Evolutionary conservation across 2,329 filamentous ascomycete genomes (phyloP), one percentile per base, ranked within the genome.

Genomic region (Shiraia bambusicola): DNA sequence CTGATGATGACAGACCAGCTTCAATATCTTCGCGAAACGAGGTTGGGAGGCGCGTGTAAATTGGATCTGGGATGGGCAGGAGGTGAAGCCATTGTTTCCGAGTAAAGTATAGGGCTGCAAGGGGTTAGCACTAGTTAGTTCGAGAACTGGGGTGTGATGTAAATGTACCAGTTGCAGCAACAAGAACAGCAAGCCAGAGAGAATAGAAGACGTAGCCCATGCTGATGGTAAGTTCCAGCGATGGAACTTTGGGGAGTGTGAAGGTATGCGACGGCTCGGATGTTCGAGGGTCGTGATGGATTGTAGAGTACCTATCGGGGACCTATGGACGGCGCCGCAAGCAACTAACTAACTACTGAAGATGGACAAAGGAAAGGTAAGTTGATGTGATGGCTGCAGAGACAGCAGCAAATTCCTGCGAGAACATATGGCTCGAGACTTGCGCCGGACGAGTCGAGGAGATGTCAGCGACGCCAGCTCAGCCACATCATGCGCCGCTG

Each of bases 201-300:
- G 81, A 83, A 74, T 90, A 95, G 72, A 95, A 81, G 51, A 94
- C 67, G 74, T 91, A 93, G 50, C 74, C 77, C 88, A 94, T 95
- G 56, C 57, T 71, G 66, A 59, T 42, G 32, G 42, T 44, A 26
- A 33, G 34, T 24, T 33, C 19, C 19, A 22, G 22, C 37, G 36
- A 15, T n/a, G 33, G 40, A 42, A 36, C 37, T 27, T 26, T 22
- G 9, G n/a, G 29, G 16, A 40, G 15, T 28, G 33, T 38, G 34
- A 28, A 38, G 15, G 28, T 45, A 29, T 41, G 36, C 33, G 40
- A 34, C 40, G 37, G 31, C 37, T 47, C 50, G 58, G 49, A 49
- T 42, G 40, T 37, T 22, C 19, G 19, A n/a, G n/a, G 19, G 19
- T 22, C 19, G 19, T 22, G 19, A 8, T 22, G 19, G 19, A 34